Evolutionary conservation across 208 protist genomes (phyloP), one percentile per base, ranked within the genome.

Genomic region (Leishmania lainsoni): DNA sequence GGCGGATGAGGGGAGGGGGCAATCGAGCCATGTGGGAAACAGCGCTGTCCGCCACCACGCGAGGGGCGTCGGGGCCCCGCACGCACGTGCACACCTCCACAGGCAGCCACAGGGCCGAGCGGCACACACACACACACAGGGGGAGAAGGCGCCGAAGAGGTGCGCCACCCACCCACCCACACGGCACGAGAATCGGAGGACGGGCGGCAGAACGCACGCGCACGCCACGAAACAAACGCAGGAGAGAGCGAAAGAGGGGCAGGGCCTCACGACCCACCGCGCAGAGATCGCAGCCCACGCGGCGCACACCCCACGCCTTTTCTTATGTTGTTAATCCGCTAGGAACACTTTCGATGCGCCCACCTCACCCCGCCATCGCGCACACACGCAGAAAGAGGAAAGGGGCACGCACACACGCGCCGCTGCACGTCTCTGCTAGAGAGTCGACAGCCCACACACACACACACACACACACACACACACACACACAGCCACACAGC

Each of bases 401-500:
- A 39, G 35, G 35, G 35, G 35, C 35, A 39, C 52, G 17, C 52
- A 56, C 14, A 56, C 52, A 56, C 52, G 17, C 58, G n/a, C 58
- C 17, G 20, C 17, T 26, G n/a, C 58, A n/a, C 12, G 69, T 39
- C 35, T 39, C 63, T 16, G 14, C 51, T 54, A 54, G 3, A 54
- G 51, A 54, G 51, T 54, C 51, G 51, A 16, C 51, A 54, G 51
- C 51, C 59, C 59, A 65, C 59, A 65, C 59, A 17, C 59, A 65
- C 59, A 22, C 59, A 65, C 1, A n/a, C n/a, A n/a, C n/a, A n/a
- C n/a, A n/a, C n/a, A n/a, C n/a, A n/a, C n/a, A n/a, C n/a, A n/a
- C n/a, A n/a, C n/a, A n/a, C 61, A 56, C 78, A 81, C 69, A 81
- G n/a, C n/a, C 68, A 39, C 68, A 42, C n/a, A 39, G 39, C 32